Evolutionary conservation across 2,329 filamentous ascomycete genomes (phyloP).

Genomic region (Coniella vitis): DNA sequence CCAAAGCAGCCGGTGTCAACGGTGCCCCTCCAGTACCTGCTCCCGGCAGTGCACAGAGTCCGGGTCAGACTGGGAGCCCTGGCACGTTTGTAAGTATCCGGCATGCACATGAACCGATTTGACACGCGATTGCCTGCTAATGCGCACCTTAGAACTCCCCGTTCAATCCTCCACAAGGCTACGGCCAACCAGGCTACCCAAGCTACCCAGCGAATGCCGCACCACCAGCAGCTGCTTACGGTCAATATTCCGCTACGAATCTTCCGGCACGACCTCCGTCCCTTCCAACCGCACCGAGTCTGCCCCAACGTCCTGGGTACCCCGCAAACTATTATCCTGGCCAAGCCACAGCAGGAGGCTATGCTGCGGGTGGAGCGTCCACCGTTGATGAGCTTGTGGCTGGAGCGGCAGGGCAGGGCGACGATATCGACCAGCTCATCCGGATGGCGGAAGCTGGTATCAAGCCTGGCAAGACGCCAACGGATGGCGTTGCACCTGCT

Average conservation of each 20-base stretch:
- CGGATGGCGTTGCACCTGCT: conserved; percentile 26
- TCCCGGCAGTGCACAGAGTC: conserved; percentile 42
- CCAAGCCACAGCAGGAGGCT: conserved; percentile 22
- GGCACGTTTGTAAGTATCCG: conserved; percentile 50
- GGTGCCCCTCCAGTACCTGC: conserved; percentile 51
- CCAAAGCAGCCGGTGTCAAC: conserved; percentile 47
- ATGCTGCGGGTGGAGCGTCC: conserved; percentile 29
- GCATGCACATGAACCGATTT: too few species aligned
- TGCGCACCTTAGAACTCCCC: conserved; percentile 31
- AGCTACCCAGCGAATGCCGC: conserved; percentile 27
- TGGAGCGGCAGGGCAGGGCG: conserved; percentile 38
- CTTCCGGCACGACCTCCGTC: conserved; percentile 41
- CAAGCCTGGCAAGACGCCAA: conserved; percentile 33
- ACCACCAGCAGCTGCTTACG: conserved; percentile 24
- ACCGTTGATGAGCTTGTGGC: conserved; percentile 42
- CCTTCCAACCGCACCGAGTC: conserved; percentile 19
- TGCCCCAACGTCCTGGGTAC: conserved; percentile 25
- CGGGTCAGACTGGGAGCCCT: conserved; percentile 44
- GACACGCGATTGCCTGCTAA: conserved; percentile 18
- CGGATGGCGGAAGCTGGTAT: conserved; percentile 58
- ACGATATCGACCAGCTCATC: conserved; percentile 60
- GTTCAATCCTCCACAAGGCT: conserved; percentile 35
- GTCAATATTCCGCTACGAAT: conserved; percentile 31
- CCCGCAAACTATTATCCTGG: conserved; percentile 21
- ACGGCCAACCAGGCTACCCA: conserved; percentile 25